These are phyloP conservation scores for Collybiopsis confluens DNA, from an alignment of 768 basidiomycete genomes.

Conservation along the genomic window DNA sequence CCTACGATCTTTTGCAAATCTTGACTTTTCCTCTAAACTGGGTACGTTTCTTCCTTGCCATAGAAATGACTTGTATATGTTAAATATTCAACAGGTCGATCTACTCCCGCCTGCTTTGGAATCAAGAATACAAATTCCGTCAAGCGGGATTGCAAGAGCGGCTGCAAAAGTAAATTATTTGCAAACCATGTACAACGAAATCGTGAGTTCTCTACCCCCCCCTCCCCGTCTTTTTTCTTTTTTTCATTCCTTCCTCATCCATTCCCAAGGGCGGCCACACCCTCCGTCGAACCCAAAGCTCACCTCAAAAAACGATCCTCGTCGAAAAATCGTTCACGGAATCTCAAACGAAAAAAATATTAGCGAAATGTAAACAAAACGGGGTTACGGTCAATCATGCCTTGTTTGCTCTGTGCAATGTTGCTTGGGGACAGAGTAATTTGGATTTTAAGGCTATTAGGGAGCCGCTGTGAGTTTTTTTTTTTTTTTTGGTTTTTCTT, in stretches of 20 bases:
- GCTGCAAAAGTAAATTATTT: conserved; percentile 47
- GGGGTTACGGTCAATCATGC: conserved; percentile 61
- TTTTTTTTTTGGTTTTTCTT: neutral
- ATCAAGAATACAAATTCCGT: conserved; percentile 18
- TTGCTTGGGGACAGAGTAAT: conserved; percentile 46
- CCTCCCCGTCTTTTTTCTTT: neutral
- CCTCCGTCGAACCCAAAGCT: conserved; percentile 38
- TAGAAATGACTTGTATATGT: neutral
- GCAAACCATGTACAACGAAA: conserved; percentile 38
- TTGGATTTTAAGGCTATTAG: conserved; percentile 20
- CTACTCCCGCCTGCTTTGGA: conserved; percentile 24
- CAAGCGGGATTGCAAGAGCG: conserved; percentile 22
- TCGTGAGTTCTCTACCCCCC: conserved; percentile 27
- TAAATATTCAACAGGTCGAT: conserved; percentile 8
- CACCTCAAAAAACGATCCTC: conserved; percentile 30
- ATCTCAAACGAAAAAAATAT: conserved; percentile 37
- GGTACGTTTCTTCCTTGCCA: conserved; percentile 10
- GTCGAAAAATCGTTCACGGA: conserved; percentile 24
- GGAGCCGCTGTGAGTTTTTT: conserved; percentile 16
- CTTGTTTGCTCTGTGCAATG: conserved; percentile 52
- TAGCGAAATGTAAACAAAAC: conserved; percentile 53
- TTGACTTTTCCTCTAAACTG: conserved; percentile 17
- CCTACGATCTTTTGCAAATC: conserved; percentile 16
- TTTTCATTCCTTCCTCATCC: neutral
- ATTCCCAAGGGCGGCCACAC: conserved; percentile 50